phyloP scores from a whole-genome alignment of 2,329 filamentous ascomycete species.

The Colletotrichum chlorophyti region DNA sequence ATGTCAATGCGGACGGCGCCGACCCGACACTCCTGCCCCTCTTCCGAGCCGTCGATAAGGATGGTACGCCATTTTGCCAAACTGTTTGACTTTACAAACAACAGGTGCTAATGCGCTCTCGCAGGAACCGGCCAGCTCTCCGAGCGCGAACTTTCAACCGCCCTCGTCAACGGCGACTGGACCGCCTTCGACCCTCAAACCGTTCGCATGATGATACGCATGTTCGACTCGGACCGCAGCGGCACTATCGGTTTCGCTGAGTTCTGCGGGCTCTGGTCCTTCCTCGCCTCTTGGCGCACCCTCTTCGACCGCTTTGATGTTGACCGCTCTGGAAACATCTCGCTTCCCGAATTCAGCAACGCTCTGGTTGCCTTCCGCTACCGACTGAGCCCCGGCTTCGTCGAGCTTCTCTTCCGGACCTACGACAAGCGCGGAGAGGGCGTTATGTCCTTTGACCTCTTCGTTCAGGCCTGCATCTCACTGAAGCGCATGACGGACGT shows the following conservation, averaged over 20 bases:
- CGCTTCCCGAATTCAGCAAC: constrained; percentile 84
- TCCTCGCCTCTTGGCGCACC: constrained; percentile 90
- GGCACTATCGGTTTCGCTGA: constrained; percentile 94
- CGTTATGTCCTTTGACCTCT: constrained; percentile 90
- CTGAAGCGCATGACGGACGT: constrained; percentile 99
- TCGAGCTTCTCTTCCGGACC: constrained; percentile 83
- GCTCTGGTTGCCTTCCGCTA: constrained; percentile 94
- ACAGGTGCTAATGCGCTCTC: constrained; percentile 13
- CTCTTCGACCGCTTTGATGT: constrained; percentile 96
- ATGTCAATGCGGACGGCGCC: constrained; percentile 52
- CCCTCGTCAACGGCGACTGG: constrained; percentile 96
- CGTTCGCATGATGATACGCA: constrained; percentile 98
- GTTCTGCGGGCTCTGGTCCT: constrained; percentile 96
- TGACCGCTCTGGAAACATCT: constrained; percentile 87
- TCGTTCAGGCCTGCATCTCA: constrained; percentile 96
- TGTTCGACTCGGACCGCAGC: constrained; percentile 94
- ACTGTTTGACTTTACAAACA: neutral
- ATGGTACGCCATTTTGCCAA: constrained; percentile 56
- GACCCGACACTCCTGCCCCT: constrained; percentile 82
- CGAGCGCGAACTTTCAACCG: constrained; percentile 84
- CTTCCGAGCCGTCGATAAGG: constrained; percentile 90
- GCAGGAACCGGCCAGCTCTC: constrained; percentile 80
- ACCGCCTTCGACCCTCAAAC: constrained; percentile 92
- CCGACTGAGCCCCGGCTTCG: constrained; percentile 82
- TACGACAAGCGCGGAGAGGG: constrained; percentile 81